These are phyloP conservation scores for Eucalyptus paniculata DNA, from an alignment of 345 rosid genomes.

Conservation along the genomic window DNA sequence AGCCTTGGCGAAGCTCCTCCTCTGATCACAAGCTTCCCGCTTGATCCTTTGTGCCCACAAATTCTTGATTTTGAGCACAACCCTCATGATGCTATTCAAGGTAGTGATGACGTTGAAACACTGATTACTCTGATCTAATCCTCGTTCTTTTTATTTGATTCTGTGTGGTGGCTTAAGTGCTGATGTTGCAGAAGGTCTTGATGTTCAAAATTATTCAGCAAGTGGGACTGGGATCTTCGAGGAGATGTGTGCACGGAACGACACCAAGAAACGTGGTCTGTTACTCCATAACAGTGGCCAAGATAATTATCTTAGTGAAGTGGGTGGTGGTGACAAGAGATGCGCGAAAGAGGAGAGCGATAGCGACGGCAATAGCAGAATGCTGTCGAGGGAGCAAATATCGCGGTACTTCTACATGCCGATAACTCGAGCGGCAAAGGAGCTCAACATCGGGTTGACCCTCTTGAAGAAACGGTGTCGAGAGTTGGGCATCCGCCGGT, in stretches of 20 bases:
- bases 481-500: slow-evolving; percentile 56
- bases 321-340: neutral
- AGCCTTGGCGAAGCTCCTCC: neutral
- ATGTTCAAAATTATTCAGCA: neutral
- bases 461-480: slow-evolving; percentile 71
- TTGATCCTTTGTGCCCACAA: neutral
- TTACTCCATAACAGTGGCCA: neutral
- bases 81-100: neutral
- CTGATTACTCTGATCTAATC: neutral
- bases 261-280: neutral
- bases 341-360: neutral
- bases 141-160: neutral
- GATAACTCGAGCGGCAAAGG: slow-evolving; percentile 53
- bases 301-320: neutral
- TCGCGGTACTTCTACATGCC: slow-evolving; percentile 47
- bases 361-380: slow-evolving; percentile 1
- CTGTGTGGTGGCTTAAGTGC: neutral
- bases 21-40: neutral
- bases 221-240: neutral
- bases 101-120: neutral
- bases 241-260: neutral
- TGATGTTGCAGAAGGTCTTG: neutral
- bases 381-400: slow-evolving; percentile 17
- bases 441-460: slow-evolving; percentile 56
- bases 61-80: neutral